A percentile compares a stretch with the other conserved stretches of the same genome.
Conservation (phyloP, 73 alveolate genomes). For the Paraurostyla sp. region DNA sequence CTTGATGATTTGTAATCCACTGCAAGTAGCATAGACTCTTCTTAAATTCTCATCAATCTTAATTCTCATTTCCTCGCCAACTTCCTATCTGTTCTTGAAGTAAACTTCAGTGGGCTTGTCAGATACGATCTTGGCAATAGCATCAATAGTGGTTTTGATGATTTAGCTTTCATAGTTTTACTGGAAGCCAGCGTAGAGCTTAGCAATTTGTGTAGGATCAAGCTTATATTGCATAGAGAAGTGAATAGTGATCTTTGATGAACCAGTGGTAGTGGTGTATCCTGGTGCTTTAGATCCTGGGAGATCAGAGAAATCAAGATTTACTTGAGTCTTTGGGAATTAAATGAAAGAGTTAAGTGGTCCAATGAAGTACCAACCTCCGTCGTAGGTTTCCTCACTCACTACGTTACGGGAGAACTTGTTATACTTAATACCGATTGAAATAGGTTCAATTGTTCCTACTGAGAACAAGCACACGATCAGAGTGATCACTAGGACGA, state of each 20-base stretch:
- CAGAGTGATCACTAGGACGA: background rate
- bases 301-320: constrained; percentile 84
- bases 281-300: constrained; percentile 82
- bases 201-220: constrained; percentile 79
- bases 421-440: constrained; percentile 32
- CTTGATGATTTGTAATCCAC: constrained; percentile 82
- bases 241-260: constrained; percentile 68
- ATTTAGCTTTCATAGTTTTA: constrained; percentile 7
- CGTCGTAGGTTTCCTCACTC: constrained; percentile 73
- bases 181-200: constrained; percentile 42
- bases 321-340: constrained; percentile 84
- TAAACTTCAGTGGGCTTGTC: constrained; percentile 3
- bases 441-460: constrained; percentile 55
- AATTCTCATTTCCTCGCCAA: constrained; percentile 73
- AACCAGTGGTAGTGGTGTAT: constrained; percentile 79
- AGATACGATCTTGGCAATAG: constrained; percentile 28
- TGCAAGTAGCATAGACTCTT: constrained; percentile 77
- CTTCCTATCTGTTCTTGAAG: constrained; percentile 51
- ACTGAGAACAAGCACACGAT: constrained; percentile 7
- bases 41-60: constrained; percentile 72
- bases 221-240: constrained; percentile 88
- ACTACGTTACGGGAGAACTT: constrained; percentile 26
- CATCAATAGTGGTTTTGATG: constrained; percentile 16
- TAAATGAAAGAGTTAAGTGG: constrained; percentile 80
- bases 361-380: constrained; percentile 87